A percentile compares a stretch with the other conserved stretches of the same genome.
phyloP scores from a whole-genome alignment of 371 early-diverging fungal species.

The Syncephalastrum contaminatum region DNA sequence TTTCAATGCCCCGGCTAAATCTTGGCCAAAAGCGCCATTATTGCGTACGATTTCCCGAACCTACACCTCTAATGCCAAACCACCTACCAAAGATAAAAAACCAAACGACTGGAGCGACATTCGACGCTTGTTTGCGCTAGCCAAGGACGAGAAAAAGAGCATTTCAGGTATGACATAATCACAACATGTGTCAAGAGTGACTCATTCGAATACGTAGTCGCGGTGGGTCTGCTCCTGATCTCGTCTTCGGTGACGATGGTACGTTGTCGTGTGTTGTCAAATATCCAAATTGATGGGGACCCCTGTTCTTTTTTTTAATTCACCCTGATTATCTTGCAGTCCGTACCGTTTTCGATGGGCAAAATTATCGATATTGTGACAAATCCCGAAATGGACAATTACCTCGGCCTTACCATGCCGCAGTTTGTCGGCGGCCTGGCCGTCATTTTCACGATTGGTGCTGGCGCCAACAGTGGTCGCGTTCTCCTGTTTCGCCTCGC shows the following conservation, averaged over 20 bases:
- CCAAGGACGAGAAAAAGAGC: slow-evolving; percentile 45
- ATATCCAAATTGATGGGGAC: too few species aligned
- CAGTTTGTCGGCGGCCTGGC: slow-evolving; percentile 58
- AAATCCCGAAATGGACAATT: slow-evolving; percentile 40
- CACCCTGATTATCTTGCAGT: slow-evolving; percentile 18
- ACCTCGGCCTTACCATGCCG: slow-evolving; percentile 49
- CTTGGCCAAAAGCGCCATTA: too few species aligned
- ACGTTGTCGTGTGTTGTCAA: not conserved
- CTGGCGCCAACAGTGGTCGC: slow-evolving; percentile 75
- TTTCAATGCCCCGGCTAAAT: too few species aligned
- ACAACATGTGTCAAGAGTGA: not conserved
- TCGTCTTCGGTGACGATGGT: slow-evolving; percentile 76
- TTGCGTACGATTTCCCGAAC: too few species aligned
- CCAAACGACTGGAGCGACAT: slow-evolving; percentile 22
- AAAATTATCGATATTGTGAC: slow-evolving; percentile 78
- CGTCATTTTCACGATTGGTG: slow-evolving; percentile 64
- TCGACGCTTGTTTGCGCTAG: slow-evolving; percentile 37
- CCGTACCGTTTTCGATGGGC: slow-evolving; percentile 79
- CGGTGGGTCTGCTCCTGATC: slow-evolving; percentile 59
- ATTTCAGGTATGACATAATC: slow-evolving; percentile 36
- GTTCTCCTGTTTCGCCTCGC: slow-evolving; percentile 70
- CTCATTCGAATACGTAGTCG: slow-evolving; percentile 22
- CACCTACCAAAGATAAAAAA: slow-evolving; percentile 4
- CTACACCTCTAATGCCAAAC: too few species aligned
- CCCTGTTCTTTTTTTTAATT: too few species aligned